Percentiles rank a stretch among this genome's conserved stretches.
Evolutionary conservation across 306 rosid genomes (phyloP).

Genomic region (Sesbania bispinosa): DNA sequence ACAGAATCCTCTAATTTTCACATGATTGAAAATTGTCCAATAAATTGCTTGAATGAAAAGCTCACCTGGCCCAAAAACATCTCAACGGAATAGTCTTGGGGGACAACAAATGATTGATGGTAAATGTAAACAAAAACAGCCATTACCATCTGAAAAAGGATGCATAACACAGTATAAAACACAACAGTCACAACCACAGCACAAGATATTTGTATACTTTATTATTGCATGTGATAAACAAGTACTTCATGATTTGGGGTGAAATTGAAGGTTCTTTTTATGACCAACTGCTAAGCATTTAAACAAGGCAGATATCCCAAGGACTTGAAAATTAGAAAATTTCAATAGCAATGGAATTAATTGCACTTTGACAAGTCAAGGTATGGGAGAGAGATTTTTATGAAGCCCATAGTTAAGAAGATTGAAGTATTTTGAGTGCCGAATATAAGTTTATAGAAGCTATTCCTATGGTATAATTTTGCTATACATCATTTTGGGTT

Average conservation of each 20-base stretch:
- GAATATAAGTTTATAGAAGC: no score
- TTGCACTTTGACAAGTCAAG: not conserved
- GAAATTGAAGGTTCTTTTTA: not conserved
- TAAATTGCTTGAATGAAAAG: not conserved
- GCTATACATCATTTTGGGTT: no score
- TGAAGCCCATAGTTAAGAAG: not conserved
- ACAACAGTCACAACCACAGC: not conserved
- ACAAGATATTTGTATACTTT: not conserved
- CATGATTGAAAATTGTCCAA: not conserved
- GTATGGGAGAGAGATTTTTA: not conserved
- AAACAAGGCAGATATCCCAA: not conserved
- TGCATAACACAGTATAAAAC: not conserved
- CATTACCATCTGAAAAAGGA: slow-evolving; percentile 90
- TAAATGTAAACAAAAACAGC: slow-evolving; percentile 94
- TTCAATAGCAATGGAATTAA: not conserved
- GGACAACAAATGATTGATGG: slow-evolving; percentile 73
- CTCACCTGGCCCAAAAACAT: slow-evolving; percentile 74
- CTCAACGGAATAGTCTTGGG: slow-evolving; percentile 72
- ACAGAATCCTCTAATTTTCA: not conserved
- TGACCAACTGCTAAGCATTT: not conserved
- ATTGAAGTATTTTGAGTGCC: no score
- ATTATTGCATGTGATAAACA: not conserved
- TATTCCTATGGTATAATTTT: no score
- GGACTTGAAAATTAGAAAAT: not conserved
- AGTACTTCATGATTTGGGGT: not conserved